These are phyloP conservation scores for Pseudocercospora pini-densiflorae DNA, from an alignment of 2,329 filamentous ascomycete species.

Conservation along the genomic window DNA sequence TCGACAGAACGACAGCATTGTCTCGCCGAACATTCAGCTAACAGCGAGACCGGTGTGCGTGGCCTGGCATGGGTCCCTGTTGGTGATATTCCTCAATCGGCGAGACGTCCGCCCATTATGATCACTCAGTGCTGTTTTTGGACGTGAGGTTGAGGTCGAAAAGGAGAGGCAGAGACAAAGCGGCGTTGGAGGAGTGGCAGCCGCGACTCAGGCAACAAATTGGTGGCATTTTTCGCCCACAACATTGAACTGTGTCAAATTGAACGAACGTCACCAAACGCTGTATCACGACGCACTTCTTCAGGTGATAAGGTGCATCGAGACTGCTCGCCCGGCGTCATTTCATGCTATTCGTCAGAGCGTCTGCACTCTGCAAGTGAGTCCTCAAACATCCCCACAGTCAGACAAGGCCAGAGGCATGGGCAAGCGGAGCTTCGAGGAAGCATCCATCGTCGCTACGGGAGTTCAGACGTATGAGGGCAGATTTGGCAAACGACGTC, in stretches of 20 bases:
- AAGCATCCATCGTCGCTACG: slow-evolving; percentile 31
- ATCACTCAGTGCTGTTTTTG: not conserved
- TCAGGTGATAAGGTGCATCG: slow-evolving; percentile 1
- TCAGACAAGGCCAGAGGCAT: slow-evolving; percentile 16
- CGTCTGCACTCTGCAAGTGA: slow-evolving; percentile 6
- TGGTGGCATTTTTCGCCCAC: not conserved
- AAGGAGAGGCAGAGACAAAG: not conserved
- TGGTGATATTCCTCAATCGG: not conserved
- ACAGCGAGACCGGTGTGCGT: not conserved
- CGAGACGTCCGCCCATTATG: not conserved
- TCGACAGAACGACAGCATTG: slow-evolving; percentile 23
- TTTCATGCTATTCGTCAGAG: not conserved
- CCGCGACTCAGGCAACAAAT: not conserved
- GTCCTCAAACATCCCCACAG: not conserved
- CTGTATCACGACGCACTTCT: slow-evolving; percentile 9
- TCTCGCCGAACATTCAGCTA: slow-evolving; percentile 17
- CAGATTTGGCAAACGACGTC: slow-evolving; percentile 34
- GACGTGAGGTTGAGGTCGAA: not conserved
- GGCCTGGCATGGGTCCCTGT: not conserved
- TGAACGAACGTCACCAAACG: not conserved
- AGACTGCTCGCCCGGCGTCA: slow-evolving; percentile 2
- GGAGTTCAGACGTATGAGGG: slow-evolving; percentile 32
- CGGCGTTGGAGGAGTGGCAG: not conserved
- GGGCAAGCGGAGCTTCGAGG: slow-evolving; percentile 26
- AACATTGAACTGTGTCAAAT: not conserved